Evolutionary conservation across 1,284 basidiomycete genomes (phyloP), one percentile per base, ranked within the genome.

Genomic region (Tilletia setariae): DNA sequence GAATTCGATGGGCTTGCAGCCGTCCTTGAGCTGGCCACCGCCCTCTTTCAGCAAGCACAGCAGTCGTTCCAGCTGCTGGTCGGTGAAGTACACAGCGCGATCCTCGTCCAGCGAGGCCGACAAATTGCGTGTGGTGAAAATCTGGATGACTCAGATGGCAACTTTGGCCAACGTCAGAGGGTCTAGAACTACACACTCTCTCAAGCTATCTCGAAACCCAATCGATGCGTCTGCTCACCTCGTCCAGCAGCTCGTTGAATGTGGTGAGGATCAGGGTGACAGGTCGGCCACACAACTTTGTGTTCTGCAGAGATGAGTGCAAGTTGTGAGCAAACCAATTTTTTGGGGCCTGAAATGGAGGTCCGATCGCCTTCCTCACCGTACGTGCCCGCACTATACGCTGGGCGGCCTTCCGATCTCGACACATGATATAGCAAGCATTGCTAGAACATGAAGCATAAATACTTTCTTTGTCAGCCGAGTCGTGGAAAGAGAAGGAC

Each of bases 261-360:
- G 47, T 66, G 23, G 65, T 42, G 32, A 66, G 32, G 43, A 66
- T 59, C n/a, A 66, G 65, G n/a, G 47, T 66, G 49, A 66, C 65
- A 19, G 65, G 49, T 21, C 65, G 51, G 15, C 65, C 65, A 30
- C 65, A 59, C 23, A 66, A 51, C 19, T 51, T 42, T 19, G 49
- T 30, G 35, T 66, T 66, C 65, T 66, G 53, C 25, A 56, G 53
- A 30, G 8, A 30, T 53, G 21, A 53, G 49, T 9, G 11, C 49
- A 53, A 30, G 9, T 4, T 49, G 47, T 49, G 19, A 49, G 47
- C 19, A 49, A 49, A 19, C 7, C 8, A 49, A 49, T 44, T 44
- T 44, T 44, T 44, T 44, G 9, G 43, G 19, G 9, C 43, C 43
- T 44, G 43, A 44, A 19, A 44, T 4, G n/a, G n/a, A n/a, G n/a